Conservation (phyloP, 257 asterid species). For the Paraleonurus japonicus region DNA sequence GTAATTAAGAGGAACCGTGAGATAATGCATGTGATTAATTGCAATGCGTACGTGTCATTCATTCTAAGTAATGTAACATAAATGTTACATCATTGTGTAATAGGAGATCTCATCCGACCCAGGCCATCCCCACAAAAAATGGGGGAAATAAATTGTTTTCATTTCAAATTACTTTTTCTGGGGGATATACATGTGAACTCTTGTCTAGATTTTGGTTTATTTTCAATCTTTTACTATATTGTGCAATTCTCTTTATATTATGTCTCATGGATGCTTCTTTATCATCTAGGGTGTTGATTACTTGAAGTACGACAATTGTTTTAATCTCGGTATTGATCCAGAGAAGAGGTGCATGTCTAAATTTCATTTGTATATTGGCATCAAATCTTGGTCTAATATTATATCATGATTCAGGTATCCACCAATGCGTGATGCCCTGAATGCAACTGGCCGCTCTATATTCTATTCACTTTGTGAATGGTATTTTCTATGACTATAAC, state of each 20-base stretch:
- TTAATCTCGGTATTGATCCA: slow-evolving; percentile 83
- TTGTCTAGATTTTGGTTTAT: neutral
- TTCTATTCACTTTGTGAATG: slow-evolving; percentile 95
- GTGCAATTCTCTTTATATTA: neutral
- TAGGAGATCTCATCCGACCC: too few species aligned
- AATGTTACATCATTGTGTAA: too few species aligned
- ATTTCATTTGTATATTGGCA: neutral
- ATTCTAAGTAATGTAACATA: too few species aligned
- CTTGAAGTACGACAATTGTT: slow-evolving; percentile 97
- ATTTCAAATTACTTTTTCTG: neutral
- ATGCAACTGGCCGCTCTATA: slow-evolving; percentile 76
- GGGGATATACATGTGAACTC: neutral
- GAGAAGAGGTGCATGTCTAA: slow-evolving; percentile 56
- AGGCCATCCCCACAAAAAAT: neutral
- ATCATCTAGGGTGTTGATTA: slow-evolving; percentile 74
- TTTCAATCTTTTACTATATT: slow-evolving; percentile 2
- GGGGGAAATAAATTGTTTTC: neutral
- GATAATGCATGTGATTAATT: too few species aligned
- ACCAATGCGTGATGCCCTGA: slow-evolving; percentile 96
- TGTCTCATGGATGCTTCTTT: slow-evolving; percentile 19
- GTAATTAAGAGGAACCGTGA: too few species aligned
- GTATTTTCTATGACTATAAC: slow-evolving; percentile 40
- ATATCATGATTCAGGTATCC: slow-evolving; percentile 63
- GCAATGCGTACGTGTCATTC: too few species aligned
- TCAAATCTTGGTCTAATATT: slow-evolving; percentile 20